A percentile compares a stretch with the other conserved stretches of the same genome.
Evolutionary conservation across 108 stramenopile genomes (phyloP).

Genomic region (Schizochytrium sp.): DNA sequence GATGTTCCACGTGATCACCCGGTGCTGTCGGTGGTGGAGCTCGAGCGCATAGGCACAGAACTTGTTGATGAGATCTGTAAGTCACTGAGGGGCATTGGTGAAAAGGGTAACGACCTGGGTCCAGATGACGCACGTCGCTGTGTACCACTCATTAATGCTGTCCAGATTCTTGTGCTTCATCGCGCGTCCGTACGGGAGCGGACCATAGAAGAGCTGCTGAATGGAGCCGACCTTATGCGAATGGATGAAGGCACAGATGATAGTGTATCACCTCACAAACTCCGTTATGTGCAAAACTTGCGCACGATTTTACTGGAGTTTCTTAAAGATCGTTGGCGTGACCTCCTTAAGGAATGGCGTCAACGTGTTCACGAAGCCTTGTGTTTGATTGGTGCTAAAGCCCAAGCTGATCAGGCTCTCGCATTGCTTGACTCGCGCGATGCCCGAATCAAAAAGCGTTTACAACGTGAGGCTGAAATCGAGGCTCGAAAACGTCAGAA

Average conservation of each 20-base stretch:
- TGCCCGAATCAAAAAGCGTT: slow-evolving; percentile 14
- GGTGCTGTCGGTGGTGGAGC: slow-evolving; percentile 19
- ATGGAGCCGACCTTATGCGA: background rate
- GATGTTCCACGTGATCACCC: slow-evolving; percentile 1
- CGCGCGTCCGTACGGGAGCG: slow-evolving; percentile 37
- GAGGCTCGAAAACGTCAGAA: slow-evolving; percentile 19
- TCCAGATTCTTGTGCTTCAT: slow-evolving; percentile 5
- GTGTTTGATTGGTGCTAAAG: slow-evolving; percentile 37
- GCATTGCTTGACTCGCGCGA: background rate
- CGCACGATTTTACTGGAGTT: slow-evolving; percentile 29
- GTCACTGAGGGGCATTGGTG: background rate
- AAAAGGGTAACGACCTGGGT: slow-evolving; percentile 36
- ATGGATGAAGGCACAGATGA: slow-evolving; percentile 27
- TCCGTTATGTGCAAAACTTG: slow-evolving; percentile 24
- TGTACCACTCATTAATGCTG: background rate
- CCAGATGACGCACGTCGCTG: slow-evolving; percentile 22
- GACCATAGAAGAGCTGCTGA: background rate
- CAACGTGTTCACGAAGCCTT: slow-evolving; percentile 23
- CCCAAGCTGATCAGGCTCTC: slow-evolving; percentile 38
- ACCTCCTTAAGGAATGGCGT: slow-evolving; percentile 51
- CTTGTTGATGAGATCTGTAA: background rate
- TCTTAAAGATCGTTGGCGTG: slow-evolving; percentile 34
- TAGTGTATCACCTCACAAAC: slow-evolving; percentile 21
- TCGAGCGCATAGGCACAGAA: slow-evolving; percentile 12
- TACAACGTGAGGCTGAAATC: slow-evolving; percentile 15